phyloP scores from a whole-genome alignment of 345 rosid genomes.

The Durio zibethinus region DNA sequence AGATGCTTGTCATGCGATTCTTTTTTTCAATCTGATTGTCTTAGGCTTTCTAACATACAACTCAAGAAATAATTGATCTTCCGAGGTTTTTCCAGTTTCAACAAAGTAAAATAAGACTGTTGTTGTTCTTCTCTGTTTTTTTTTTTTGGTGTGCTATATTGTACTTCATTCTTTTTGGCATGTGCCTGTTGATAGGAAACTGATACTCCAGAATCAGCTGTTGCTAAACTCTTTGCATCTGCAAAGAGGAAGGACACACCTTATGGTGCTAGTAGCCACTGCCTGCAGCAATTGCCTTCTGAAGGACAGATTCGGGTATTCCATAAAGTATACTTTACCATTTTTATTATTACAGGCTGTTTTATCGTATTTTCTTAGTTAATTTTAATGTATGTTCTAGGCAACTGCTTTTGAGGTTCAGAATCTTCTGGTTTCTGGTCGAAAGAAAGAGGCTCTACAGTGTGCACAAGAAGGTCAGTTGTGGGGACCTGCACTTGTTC shows the following conservation, averaged over 20 bases:
- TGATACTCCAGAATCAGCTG: slow-evolving; percentile 87
- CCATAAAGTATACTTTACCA: background rate
- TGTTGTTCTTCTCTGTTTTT: background rate
- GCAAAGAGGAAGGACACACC: slow-evolving; percentile 56
- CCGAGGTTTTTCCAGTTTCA: background rate
- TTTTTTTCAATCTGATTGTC: background rate
- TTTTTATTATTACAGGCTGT: background rate
- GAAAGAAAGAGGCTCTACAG: slow-evolving; percentile 74
- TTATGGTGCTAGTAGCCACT: slow-evolving; percentile 55
- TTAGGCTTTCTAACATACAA: background rate
- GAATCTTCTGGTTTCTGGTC: slow-evolving; percentile 92
- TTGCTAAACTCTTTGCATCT: slow-evolving; percentile 90
- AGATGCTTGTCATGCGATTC: background rate
- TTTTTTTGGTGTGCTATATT: background rate
- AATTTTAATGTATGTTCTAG: slow-evolving; percentile 36
- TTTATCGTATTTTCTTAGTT: slow-evolving; percentile 16
- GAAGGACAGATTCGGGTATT: slow-evolving; percentile 83
- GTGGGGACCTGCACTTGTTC: slow-evolving; percentile 99
- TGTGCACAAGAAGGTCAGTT: slow-evolving; percentile 91
- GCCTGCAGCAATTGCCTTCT: slow-evolving; percentile 82
- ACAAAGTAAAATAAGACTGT: background rate
- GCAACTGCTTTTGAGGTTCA: slow-evolving; percentile 92
- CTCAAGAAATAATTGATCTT: background rate
- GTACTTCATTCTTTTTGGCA: slow-evolving; percentile 9
- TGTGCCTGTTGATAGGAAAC: slow-evolving; percentile 50